Conservation (phyloP, 2,329 filamentous ascomycete genomes). For the Fusarium succisae region DNA sequence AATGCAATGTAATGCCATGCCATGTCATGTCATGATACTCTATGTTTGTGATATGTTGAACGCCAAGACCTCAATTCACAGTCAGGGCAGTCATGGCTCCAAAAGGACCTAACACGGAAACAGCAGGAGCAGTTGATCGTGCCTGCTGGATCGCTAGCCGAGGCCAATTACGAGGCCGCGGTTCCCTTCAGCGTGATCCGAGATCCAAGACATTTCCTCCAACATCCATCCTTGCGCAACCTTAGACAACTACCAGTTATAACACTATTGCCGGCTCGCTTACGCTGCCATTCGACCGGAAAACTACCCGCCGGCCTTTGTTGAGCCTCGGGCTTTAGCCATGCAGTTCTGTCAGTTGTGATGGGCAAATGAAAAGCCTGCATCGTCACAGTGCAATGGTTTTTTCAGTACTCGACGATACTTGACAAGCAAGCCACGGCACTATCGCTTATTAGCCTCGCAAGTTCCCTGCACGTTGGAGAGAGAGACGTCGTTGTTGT, state of each 20-base stretch:
- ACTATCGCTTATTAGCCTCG: conserved; percentile 38
- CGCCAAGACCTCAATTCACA: neutral
- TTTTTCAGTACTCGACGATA: conserved; percentile 38
- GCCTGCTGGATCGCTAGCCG: neutral
- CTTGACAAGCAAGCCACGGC: conserved; percentile 29
- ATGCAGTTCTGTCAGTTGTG: conserved; percentile 35
- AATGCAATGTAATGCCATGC: neutral
- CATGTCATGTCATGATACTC: neutral
- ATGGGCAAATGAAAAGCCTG: conserved; percentile 36
- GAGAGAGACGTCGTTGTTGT: neutral
- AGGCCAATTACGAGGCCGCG: conserved; percentile 20
- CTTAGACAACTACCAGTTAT: neutral
- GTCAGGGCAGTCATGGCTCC: neutral
- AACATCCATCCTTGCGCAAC: conserved; percentile 2
- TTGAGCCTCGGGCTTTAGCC: conserved; percentile 10
- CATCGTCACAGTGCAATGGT: conserved; percentile 38
- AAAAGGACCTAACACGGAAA: conserved; percentile 28
- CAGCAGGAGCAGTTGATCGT: conserved; percentile 26
- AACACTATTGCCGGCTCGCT: conserved; percentile 7
- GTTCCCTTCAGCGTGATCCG: conserved; percentile 22
- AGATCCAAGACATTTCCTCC: conserved; percentile 30
- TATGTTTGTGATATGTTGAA: neutral
- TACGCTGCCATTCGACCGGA: conserved; percentile 20
- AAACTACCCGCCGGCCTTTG: conserved; percentile 7
- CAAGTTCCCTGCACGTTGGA: conserved; percentile 17